phyloP scores from a whole-genome alignment of 2,329 filamentous ascomycete species.

The Ascochyta viciae-villosae region DNA sequence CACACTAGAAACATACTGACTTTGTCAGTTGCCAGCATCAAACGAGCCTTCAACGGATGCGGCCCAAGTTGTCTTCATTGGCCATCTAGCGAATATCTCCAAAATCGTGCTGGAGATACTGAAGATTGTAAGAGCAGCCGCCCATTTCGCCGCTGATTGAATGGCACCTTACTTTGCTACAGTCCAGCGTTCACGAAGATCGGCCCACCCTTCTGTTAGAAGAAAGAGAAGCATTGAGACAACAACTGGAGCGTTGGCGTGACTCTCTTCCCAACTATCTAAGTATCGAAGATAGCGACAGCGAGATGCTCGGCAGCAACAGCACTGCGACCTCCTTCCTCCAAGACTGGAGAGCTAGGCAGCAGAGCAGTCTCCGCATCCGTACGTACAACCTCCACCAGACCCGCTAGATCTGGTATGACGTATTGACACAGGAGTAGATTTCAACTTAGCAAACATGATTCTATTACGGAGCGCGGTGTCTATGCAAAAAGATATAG shows the following conservation, averaged over 20 bases:
- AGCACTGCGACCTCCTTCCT: not conserved
- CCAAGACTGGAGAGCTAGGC: not conserved
- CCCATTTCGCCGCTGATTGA: not conserved
- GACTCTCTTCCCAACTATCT: not conserved
- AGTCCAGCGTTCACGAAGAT: not conserved
- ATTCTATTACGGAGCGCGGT: not conserved
- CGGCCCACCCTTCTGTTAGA: not conserved
- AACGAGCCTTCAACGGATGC: not conserved
- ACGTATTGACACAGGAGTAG: not conserved
- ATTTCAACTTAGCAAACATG: not conserved
- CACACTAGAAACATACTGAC: not conserved
- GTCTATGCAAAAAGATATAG: not conserved
- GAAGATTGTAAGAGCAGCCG: not conserved
- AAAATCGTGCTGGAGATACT: not conserved
- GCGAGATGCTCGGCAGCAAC: not conserved
- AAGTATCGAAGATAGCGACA: not conserved
- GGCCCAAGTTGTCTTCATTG: conserved; percentile 3
- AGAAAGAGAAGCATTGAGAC: not conserved
- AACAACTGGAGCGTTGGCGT: conserved; percentile 1
- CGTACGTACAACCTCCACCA: not conserved
- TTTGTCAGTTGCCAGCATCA: not conserved
- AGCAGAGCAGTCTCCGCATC: not conserved
- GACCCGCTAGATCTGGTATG: not conserved
- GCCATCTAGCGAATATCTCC: not conserved
- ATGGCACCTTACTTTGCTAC: not conserved